phyloP scores from a whole-genome alignment of 2,329 filamentous ascomycete genomes.

The Cercospora sp. region DNA sequence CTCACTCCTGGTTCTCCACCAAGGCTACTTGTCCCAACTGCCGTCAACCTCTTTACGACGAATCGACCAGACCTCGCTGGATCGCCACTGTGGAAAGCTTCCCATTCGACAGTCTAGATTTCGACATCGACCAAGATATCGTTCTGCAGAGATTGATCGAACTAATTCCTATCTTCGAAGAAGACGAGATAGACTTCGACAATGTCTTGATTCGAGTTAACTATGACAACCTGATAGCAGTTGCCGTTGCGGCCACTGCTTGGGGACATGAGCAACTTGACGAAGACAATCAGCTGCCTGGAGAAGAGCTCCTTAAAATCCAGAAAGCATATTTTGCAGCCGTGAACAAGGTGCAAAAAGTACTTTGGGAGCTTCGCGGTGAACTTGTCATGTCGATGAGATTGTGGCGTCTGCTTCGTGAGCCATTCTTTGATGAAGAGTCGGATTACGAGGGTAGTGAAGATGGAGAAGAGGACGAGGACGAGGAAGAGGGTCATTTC shows the following conservation, averaged over 20 bases:
- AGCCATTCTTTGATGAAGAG: not conserved
- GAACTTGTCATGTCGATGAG: not conserved
- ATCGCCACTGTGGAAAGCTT: not conserved
- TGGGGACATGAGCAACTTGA: not conserved
- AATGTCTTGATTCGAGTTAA: not conserved
- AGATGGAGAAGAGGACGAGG: not conserved
- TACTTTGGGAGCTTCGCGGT: not conserved
- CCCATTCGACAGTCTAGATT: not conserved
- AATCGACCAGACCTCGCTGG: not conserved
- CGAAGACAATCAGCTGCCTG: not conserved
- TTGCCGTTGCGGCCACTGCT: not conserved
- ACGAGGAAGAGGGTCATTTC: too few species aligned
- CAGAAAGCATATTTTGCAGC: not conserved
- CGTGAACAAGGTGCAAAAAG: not conserved
- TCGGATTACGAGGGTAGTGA: not conserved
- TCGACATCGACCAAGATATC: not conserved
- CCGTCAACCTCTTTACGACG: not conserved
- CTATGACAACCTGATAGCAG: not conserved
- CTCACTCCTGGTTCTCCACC: not conserved
- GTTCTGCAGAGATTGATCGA: not conserved
- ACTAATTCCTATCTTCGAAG: not conserved
- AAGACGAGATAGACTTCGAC: not conserved
- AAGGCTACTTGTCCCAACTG: not conserved
- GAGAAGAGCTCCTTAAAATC: not conserved
- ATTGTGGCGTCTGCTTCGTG: not conserved